Evolutionary conservation across 257 asterid species (phyloP).

Genomic region (Plectranthus barbatus): DNA sequence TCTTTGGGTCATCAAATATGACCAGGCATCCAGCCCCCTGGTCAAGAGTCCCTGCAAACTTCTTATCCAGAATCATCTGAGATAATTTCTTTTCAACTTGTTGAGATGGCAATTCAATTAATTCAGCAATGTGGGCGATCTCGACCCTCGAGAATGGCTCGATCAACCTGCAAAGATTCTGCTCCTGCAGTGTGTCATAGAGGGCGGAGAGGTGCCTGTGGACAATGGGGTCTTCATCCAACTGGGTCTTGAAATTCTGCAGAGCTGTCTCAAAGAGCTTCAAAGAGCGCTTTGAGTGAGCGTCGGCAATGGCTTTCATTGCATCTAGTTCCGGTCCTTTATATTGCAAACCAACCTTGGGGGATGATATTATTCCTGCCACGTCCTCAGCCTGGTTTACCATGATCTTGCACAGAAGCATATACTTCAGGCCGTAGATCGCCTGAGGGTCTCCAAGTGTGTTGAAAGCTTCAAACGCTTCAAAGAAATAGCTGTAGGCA

Average conservation of each 20-base stretch:
- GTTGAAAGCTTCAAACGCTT: constrained; percentile 62
- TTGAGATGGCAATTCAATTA: constrained; percentile 47
- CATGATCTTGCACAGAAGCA: constrained; percentile 57
- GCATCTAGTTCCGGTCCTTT: constrained; percentile 58
- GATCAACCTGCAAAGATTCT: constrained; percentile 61
- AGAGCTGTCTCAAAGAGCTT: constrained; percentile 51
- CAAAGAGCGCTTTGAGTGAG: constrained; percentile 54
- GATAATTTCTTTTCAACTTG: constrained; percentile 55
- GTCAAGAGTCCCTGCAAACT: constrained; percentile 61
- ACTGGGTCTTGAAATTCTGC: constrained; percentile 43
- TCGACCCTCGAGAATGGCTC: constrained; percentile 60
- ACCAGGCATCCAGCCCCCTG: constrained; percentile 62
- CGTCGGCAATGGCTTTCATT: constrained; percentile 66
- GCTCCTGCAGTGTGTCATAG: constrained; percentile 54
- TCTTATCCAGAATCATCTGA: constrained; percentile 60
- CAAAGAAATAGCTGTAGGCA: constrained; percentile 53
- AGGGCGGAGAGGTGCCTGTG: constrained; percentile 63
- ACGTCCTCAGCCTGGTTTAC: constrained; percentile 60
- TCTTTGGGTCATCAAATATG: constrained; percentile 53
- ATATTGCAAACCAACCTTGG: constrained; percentile 51
- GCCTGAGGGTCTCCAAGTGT: constrained; percentile 58
- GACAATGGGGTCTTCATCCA: constrained; percentile 61
- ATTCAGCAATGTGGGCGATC: constrained; percentile 48
- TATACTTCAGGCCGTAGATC: constrained; percentile 52
- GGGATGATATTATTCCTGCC: constrained; percentile 51